Evolutionary conservation across 352 stramenopile species (phyloP).

Genomic region (Phytopythium litorale): DNA sequence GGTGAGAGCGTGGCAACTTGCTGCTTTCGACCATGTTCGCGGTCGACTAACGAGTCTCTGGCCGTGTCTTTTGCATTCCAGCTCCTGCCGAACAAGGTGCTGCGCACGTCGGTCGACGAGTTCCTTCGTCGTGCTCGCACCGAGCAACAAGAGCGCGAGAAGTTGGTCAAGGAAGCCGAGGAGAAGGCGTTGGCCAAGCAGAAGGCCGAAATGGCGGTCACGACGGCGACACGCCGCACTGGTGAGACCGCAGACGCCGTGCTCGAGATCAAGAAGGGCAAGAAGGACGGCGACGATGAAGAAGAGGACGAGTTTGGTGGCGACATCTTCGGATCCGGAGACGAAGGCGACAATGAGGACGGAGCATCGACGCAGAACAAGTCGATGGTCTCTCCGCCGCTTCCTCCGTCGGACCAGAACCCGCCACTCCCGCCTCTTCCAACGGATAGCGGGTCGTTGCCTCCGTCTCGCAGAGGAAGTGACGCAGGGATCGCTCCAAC

Average conservation of each 20-base stretch:
- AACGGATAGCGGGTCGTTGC: conserved; percentile 14
- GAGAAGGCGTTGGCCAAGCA: conserved; percentile 80
- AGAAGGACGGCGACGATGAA: conserved; percentile 63
- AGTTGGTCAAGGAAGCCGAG: conserved; percentile 81
- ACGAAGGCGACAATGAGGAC: conserved; percentile 40
- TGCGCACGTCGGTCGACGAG: conserved; percentile 81
- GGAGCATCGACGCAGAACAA: conserved; percentile 16
- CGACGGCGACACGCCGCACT: conserved; percentile 35
- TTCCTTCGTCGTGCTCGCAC: conserved; percentile 72
- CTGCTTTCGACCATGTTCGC: background rate
- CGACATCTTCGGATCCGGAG: conserved; percentile 74
- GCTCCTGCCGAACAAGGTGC: conserved; percentile 78
- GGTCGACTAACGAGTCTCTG: background rate
- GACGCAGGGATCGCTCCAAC: background rate
- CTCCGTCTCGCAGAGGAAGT: background rate
- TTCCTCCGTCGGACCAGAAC: conserved; percentile 6
- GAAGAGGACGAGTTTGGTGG: conserved; percentile 85
- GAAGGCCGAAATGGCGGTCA: conserved; percentile 61
- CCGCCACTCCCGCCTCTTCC: conserved; percentile 40
- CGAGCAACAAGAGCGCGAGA: conserved; percentile 81
- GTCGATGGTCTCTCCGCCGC: conserved; percentile 18
- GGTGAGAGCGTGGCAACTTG: conserved; percentile 11
- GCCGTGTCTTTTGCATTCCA: conserved; percentile 2
- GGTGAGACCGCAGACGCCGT: conserved; percentile 79
- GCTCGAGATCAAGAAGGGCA: conserved; percentile 84